Base-by-base conservation (phyloP, 192 early-diverging fungal species). In the Coemansia sp. region DNA sequence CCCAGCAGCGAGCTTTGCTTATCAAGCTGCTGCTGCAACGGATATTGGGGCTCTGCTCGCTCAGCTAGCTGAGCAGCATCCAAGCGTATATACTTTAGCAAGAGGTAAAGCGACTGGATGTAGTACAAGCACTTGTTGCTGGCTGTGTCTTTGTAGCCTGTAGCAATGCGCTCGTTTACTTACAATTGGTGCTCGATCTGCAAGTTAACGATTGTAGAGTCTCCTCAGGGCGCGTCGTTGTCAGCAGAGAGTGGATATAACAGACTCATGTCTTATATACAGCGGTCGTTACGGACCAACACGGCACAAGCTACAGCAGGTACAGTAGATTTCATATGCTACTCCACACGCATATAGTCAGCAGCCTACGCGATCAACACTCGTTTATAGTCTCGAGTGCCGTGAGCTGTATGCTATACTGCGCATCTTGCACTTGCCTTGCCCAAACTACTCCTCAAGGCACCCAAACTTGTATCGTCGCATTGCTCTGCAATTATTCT, bases 221-320 rank as follows among this genome's bases (percentile, higher is more conserved):
- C 12, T 6, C 22, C 9, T 8, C 62, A 19, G 22, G 47, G 11
- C 19, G 36, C 54, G 22, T 22, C 31, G 25, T 41, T 31, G 17
- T 22, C 67, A 37, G 49, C 27, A 40, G 56, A 67, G 4, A 53
- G 45, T 10, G 45, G 57, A 41, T 72, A 81, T 56, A 19, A 24
- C 24, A 60, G 47, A 45, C 61, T 79, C 9, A 43, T 67, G 1
- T 59, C 68, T 11, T 79, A 71, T 43, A 74, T 79, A 15, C 62
- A 65, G 17, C 53, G 45, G 36, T 74, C 72, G 17, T n/a, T 32
- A 7, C 37, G 46, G 27, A 17, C 43, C 3, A 39, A 37, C 3
- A 17, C 22, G 15, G 40, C 4, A 54, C 51, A 51, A 51, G 25
- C 0, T 27, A 4, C 25, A 51, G 24, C 15, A 54, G 51, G 51